Conservation (phyloP, 306 rosid genomes). For the Glycine soja region DNA sequence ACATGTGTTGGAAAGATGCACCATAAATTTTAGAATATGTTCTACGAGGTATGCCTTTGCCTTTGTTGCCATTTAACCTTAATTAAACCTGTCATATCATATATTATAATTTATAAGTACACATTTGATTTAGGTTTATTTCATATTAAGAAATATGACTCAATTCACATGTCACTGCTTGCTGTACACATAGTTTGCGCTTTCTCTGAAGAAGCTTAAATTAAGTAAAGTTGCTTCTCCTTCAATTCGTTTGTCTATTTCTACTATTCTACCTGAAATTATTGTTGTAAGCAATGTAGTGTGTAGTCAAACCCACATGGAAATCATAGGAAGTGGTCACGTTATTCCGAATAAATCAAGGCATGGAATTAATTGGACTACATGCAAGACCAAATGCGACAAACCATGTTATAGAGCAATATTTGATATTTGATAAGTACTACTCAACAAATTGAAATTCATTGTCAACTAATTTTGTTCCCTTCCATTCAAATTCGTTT, state of each 20-base stretch:
- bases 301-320: neutral
- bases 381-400: neutral
- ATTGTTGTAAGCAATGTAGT: neutral
- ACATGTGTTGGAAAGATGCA: constrained; percentile 20
- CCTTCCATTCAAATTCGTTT: neutral
- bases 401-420: neutral
- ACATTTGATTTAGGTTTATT: neutral
- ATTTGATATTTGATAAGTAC: neutral
- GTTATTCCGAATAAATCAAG: neutral
- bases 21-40: neutral
- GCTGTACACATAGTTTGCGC: neutral
- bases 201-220: neutral
- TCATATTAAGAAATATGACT: neutral
- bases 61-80: neutral
- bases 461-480: neutral
- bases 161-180: neutral
- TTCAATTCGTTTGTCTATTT: neutral
- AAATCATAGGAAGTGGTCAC: neutral
- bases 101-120: neutral
- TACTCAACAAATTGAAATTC: neutral
- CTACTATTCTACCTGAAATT: neutral
- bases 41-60: neutral
- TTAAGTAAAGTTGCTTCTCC: neutral
- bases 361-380: neutral
- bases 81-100: neutral